Evolutionary conservation across 2,329 filamentous ascomycete species (phyloP).

Genomic region (Colletotrichum brevisporum): DNA sequence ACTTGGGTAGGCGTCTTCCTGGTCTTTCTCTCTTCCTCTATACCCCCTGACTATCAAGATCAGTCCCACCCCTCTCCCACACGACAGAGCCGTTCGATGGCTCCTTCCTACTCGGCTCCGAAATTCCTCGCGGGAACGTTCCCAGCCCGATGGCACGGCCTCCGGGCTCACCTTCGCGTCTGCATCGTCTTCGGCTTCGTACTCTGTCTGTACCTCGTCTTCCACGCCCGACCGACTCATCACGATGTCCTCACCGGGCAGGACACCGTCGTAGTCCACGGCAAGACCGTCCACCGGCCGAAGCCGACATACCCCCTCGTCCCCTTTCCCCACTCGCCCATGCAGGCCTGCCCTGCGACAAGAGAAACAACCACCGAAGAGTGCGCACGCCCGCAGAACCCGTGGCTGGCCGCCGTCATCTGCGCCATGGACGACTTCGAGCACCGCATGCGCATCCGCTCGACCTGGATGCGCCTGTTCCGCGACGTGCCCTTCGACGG

Average conservation of each 20-base stretch:
- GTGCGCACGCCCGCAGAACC: not conserved
- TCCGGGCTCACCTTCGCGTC: constrained; percentile 5
- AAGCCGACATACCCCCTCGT: constrained; percentile 41
- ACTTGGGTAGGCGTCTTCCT: no score
- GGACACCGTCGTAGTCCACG: constrained; percentile 37
- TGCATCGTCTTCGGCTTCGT: constrained; percentile 13
- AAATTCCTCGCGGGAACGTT: no score
- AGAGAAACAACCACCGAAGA: no score
- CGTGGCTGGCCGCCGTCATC: constrained; percentile 50
- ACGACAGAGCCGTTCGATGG: no score
- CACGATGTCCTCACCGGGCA: constrained; percentile 28
- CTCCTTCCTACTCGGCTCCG: no score
- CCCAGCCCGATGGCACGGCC: no score
- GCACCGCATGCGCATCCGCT: constrained; percentile 49
- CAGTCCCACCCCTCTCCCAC: no score
- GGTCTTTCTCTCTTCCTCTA: no score
- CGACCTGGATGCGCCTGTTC: constrained; percentile 51
- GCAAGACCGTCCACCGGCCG: constrained; percentile 26
- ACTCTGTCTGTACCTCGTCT: constrained; percentile 18
- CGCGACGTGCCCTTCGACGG: constrained; percentile 47
- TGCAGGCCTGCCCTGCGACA: constrained; percentile 2
- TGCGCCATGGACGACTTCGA: constrained; percentile 47
- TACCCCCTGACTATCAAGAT: no score
- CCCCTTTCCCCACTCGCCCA: constrained; percentile 46
- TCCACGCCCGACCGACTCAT: constrained; percentile 16